These are phyloP conservation scores for Alternaria metachromatica DNA, from an alignment of 2,329 filamentous ascomycete species.

Conservation along the genomic window DNA sequence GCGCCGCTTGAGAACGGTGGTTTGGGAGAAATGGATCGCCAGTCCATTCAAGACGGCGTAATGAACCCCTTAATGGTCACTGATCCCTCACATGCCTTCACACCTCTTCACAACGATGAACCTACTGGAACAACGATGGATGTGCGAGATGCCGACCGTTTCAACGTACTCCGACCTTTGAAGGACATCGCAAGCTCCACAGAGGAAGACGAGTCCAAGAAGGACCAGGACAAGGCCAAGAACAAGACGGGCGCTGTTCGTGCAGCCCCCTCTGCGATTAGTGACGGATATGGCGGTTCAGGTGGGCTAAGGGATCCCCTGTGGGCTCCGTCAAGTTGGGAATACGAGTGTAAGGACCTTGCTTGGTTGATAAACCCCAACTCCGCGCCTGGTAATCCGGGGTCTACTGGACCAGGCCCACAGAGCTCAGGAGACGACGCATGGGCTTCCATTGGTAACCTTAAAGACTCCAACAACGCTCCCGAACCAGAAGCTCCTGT, in stretches of 20 bases:
- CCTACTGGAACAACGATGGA: background rate
- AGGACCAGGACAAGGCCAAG: background rate
- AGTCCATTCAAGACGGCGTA: background rate
- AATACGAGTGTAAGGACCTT: background rate
- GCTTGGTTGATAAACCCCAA: background rate
- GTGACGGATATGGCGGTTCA: too few relatives aligned
- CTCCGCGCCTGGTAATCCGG: background rate
- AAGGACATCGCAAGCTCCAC: background rate
- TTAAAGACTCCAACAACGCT: background rate
- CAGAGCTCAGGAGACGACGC: background rate
- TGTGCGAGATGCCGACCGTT: background rate
- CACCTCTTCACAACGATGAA: background rate
- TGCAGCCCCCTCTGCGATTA: background rate
- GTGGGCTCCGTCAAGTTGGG: background rate
- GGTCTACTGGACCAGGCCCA: background rate
- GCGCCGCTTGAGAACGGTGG: background rate
- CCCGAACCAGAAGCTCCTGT: background rate
- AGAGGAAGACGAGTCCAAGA: background rate
- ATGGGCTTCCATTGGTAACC: background rate
- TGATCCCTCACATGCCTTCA: background rate
- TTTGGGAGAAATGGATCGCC: background rate
- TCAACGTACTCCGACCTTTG: background rate
- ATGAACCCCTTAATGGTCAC: background rate
- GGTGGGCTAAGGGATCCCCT: background rate
- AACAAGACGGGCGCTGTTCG: background rate